phyloP scores from a whole-genome alignment of 108 stramenopile genomes.

The Skeletonema potamos region DNA sequence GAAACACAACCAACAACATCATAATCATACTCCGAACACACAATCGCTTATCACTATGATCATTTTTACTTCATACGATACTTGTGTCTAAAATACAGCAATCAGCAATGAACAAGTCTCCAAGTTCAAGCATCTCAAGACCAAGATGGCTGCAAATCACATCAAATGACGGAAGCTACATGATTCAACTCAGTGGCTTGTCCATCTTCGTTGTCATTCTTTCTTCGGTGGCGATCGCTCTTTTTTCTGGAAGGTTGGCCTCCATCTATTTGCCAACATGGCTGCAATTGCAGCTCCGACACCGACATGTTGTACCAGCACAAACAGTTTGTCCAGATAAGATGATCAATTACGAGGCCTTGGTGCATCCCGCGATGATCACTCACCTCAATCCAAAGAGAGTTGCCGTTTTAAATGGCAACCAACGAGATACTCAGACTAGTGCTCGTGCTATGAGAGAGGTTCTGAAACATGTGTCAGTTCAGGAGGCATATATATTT shows the following conservation, averaged over 20 bases:
- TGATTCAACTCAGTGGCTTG: not conserved
- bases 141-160: no score
- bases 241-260: not conserved
- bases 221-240: not conserved
- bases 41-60: no score
- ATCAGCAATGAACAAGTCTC: no score
- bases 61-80: no score
- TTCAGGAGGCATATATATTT: not conserved
- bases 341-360: constrained; percentile 75
- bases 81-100: no score
- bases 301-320: no score
- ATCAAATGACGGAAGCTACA: not conserved
- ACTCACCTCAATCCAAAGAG: constrained; percentile 82
- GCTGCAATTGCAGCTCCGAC: not conserved
- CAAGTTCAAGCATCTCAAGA: no score
- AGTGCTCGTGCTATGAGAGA: not conserved
- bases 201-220: not conserved
- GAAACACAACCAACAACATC: no score
- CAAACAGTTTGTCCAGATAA: not conserved
- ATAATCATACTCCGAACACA: no score
- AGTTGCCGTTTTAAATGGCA: constrained; percentile 88
- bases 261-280: not conserved
- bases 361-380: constrained; percentile 95
- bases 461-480: not conserved
- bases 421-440: not conserved